These are phyloP conservation scores for Salix udensis DNA, from an alignment of 345 rosid genomes.

Conservation along the genomic window DNA sequence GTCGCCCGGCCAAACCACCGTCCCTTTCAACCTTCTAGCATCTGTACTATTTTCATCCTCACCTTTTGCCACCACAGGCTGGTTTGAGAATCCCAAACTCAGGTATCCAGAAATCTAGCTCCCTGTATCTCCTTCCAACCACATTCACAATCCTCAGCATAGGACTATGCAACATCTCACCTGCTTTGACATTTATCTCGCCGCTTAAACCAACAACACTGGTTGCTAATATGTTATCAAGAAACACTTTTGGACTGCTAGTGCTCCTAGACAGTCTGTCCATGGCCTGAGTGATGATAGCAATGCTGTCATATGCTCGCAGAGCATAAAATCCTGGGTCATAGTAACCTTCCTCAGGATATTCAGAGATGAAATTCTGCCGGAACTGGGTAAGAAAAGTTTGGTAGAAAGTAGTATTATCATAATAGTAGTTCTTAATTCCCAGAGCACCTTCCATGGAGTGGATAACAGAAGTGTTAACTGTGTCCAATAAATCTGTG, in stretches of 20 bases:
- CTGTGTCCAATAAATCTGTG: constrained; percentile 28
- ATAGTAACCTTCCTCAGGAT: constrained; percentile 24
- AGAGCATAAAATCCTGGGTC: constrained; percentile 37
- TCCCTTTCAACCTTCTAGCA: not conserved
- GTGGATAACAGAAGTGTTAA: constrained; percentile 36
- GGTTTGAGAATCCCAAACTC: constrained; percentile 37
- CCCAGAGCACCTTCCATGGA: constrained; percentile 47
- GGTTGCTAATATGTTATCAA: constrained; percentile 16
- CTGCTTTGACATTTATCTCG: constrained; percentile 23
- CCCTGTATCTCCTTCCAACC: constrained; percentile 40
- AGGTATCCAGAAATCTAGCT: constrained; percentile 41
- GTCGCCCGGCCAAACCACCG: constrained; percentile 39
- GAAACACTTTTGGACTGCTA: not conserved
- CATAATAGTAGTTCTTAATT: constrained; percentile 27
- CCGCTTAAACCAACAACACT: constrained; percentile 44
- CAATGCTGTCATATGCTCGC: constrained; percentile 40
- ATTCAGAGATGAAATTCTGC: constrained; percentile 10
- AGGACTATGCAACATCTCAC: constrained; percentile 6
- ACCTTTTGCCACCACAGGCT: not conserved
- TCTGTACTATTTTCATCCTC: not conserved
- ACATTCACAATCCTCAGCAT: constrained; percentile 33
- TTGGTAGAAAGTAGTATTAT: constrained; percentile 4
- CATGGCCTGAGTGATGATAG: constrained; percentile 15
- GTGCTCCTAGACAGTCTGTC: not conserved
- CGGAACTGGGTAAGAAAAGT: constrained; percentile 25